Evolutionary conservation across 73 alveolate species (phyloP), one percentile per base, ranked within the genome.

Genomic region (Paramecium biaurelia): DNA sequence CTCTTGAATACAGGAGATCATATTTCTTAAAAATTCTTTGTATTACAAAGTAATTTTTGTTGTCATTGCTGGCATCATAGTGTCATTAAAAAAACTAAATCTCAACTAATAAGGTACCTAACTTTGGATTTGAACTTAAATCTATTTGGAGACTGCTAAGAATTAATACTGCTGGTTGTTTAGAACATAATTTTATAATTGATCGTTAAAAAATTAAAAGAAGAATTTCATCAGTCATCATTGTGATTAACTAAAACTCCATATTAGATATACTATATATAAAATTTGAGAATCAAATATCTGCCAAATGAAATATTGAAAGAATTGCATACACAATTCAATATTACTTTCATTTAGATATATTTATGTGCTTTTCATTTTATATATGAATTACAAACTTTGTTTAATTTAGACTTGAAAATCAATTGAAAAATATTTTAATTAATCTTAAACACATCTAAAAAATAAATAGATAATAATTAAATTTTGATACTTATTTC

Each of bases 141-240:
- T 74, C 59, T 74, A 37, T 74, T 37, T 28, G 87, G 87, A 28
- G 87, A 74, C 14, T 74, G 35, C 21, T 34, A 37, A 18, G 59
- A 15, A 41, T 41, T 74, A 12, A 37, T 74, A 20, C 57, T 74
- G 57, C 67, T 37, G 32, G 87, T 37, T 23, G 87, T 32, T 74
- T 74, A 41, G 87, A 74, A 74, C 63, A 74, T 74, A 41, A 70
- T 26, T 63, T 53, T 63, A 63, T 63, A 63, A 7, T 63, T 63
- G 84, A 63, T 12, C 84, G 43, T 63, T 63, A 63, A 63, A 63
- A 26, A 63, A 63, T 63, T 63, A 63, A 63, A 63, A 30, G 53
- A 24, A 12, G 68, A 14, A 14, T 53, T 53, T 53, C 30, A 15
- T 53, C 9, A 7, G 21, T 53, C 68, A 53, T 53, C 68, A 18